Conservation (phyloP, 192 early-diverging fungal species). For the Mortierella claussenii region DNA sequence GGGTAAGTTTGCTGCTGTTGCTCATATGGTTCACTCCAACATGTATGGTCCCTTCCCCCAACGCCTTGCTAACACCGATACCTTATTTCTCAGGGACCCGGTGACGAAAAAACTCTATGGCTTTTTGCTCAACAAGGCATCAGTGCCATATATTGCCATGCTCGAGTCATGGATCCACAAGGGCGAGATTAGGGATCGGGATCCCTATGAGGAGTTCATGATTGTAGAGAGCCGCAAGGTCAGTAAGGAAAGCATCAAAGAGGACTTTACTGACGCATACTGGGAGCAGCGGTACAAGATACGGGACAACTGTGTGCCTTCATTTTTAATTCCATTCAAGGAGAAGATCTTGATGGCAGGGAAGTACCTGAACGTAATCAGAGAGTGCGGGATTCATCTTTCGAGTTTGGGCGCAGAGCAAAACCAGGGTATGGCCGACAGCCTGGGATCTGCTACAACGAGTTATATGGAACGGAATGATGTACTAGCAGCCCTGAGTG, state of each 20-base stretch:
- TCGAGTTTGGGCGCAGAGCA: constrained; percentile 42
- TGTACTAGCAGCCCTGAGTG: constrained; percentile 68
- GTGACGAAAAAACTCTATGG: constrained; percentile 80
- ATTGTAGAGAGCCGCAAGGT: constrained; percentile 75
- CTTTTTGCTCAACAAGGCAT: constrained; percentile 79
- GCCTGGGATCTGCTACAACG: constrained; percentile 22
- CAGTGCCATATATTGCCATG: constrained; percentile 86
- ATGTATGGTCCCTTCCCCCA: constrained; percentile 1
- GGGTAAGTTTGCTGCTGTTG: constrained; percentile 59
- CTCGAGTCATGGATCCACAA: constrained; percentile 89
- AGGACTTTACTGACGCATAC: constrained; percentile 86
- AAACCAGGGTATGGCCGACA: constrained; percentile 16
- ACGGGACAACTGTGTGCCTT: constrained; percentile 71
- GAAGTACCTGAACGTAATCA: constrained; percentile 94
- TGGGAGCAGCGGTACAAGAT: constrained; percentile 87
- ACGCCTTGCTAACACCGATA: neutral
- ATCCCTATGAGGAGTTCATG: constrained; percentile 94
- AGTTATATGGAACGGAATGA: constrained; percentile 53
- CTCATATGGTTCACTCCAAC: neutral
- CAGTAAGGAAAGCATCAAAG: constrained; percentile 67
- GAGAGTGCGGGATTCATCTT: constrained; percentile 78
- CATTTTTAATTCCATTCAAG: constrained; percentile 79
- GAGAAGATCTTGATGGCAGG: constrained; percentile 90
- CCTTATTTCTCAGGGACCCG: constrained; percentile 66
- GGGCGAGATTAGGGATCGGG: constrained; percentile 92